Conservation (phyloP, 176 grass and related monocot genomes). For the Themeda triandra region DNA sequence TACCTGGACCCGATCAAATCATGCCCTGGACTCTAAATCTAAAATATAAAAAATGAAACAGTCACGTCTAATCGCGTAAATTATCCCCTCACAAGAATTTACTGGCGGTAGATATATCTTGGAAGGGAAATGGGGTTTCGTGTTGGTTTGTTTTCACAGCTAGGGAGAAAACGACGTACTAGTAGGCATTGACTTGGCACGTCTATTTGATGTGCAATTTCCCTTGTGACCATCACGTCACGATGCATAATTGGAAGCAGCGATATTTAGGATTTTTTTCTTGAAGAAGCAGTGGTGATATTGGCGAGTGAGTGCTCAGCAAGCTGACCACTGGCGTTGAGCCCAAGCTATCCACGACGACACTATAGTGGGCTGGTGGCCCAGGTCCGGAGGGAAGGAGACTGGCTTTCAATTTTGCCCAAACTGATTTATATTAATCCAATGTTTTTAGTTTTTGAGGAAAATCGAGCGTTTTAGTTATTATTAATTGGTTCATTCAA, state of each 20-base stretch:
- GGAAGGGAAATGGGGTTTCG: neutral
- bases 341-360: no score
- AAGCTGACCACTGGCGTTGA: no score
- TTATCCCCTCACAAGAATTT: neutral
- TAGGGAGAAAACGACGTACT: neutral
- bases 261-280: neutral
- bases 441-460: no score
- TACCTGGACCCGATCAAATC: neutral
- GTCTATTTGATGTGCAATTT: neutral
- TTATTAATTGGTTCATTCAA: no score
- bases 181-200: neutral
- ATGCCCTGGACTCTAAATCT: neutral
- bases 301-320: neutral
- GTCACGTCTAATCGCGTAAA: neutral
- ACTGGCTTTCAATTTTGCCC: no score
- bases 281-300: neutral
- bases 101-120: neutral
- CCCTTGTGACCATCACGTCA: neutral
- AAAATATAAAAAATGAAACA: neutral
- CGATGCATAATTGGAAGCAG: neutral
- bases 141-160: neutral
- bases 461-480: no score
- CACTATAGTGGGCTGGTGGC: no score
- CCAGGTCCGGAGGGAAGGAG: no score
- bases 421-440: no score